Percentiles rank a stretch among this genome's conserved stretches.
Evolutionary conservation across 2,329 filamentous ascomycete genomes (phyloP).

Genomic region (Beauveria medogensis): DNA sequence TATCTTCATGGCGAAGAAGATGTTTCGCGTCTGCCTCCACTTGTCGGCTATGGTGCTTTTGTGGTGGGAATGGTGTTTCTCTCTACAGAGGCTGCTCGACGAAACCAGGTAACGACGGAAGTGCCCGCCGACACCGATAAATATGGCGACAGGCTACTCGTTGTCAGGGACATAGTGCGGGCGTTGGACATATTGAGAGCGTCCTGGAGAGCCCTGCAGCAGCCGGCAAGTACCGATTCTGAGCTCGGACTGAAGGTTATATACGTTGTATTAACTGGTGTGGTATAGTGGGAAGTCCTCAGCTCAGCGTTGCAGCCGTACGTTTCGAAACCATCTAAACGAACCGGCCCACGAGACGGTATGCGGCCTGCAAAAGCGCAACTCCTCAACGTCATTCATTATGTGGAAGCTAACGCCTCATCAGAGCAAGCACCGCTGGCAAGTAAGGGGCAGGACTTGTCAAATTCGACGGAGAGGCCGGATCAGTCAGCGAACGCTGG

Average conservation of each 20-base stretch:
- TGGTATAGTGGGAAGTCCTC: background rate
- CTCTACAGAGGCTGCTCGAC: background rate
- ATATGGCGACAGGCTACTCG: background rate
- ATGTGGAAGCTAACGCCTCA: background rate
- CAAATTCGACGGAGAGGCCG: background rate
- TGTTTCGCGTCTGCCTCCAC: background rate
- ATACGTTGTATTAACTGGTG: background rate
- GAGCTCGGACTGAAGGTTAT: no score
- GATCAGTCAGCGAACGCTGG: background rate
- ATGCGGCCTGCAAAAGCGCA: background rate
- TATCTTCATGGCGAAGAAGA: background rate
- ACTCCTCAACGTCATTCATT: background rate
- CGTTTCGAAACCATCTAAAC: background rate
- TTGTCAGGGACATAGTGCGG: background rate
- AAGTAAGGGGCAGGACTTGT: no score
- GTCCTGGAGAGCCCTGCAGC: slow-evolving; percentile 1
- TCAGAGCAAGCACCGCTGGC: background rate
- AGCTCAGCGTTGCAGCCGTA: background rate
- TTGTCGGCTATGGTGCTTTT: slow-evolving; percentile 1
- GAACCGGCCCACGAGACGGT: background rate
- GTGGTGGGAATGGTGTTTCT: slow-evolving; percentile 1
- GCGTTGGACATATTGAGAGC: background rate
- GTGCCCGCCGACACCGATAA: background rate
- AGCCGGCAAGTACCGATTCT: background rate
- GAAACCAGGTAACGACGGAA: background rate